These are phyloP conservation scores for Voacanga thouarsii DNA, from an alignment of 257 asterid species.

Conservation along the genomic window DNA sequence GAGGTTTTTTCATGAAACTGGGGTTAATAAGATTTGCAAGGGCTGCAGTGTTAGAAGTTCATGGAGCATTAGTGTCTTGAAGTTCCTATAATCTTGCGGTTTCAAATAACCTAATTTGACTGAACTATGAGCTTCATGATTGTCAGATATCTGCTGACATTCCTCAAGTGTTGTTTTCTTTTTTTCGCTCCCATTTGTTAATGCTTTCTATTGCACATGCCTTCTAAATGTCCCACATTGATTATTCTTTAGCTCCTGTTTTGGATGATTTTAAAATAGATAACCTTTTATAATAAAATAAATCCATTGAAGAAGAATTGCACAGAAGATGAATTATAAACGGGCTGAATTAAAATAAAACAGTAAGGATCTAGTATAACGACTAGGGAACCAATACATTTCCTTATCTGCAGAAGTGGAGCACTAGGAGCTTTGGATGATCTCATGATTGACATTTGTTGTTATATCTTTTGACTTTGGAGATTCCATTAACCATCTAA, in stretches of 20 bases:
- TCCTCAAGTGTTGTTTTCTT: conserved; percentile 2
- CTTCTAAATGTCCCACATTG: background rate
- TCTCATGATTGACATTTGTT: conserved; percentile 1
- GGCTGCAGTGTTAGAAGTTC: background rate
- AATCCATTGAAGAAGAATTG: conserved; percentile 15
- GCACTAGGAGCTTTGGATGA: conserved; percentile 1
- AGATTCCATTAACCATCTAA: background rate
- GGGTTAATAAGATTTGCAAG: background rate
- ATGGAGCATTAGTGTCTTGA: background rate
- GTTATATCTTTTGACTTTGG: background rate
- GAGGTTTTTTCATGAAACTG: background rate
- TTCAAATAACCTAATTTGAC: background rate
- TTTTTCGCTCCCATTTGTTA: background rate
- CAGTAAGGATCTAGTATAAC: background rate
- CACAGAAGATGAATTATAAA: conserved; percentile 8
- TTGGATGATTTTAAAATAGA: conserved; percentile 1
- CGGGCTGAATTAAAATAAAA: conserved; percentile 5
- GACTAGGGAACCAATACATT: background rate
- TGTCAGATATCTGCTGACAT: background rate
- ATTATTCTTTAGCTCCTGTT: background rate
- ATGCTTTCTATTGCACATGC: background rate
- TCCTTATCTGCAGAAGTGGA: background rate
- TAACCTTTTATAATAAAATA: conserved; percentile 8
- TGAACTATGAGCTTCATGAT: background rate
- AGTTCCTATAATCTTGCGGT: background rate